Percentiles rank a stretch among this genome's conserved stretches.
phyloP scores from a whole-genome alignment of 75 land plant species.

The Cupressus sempervirens region DNA sequence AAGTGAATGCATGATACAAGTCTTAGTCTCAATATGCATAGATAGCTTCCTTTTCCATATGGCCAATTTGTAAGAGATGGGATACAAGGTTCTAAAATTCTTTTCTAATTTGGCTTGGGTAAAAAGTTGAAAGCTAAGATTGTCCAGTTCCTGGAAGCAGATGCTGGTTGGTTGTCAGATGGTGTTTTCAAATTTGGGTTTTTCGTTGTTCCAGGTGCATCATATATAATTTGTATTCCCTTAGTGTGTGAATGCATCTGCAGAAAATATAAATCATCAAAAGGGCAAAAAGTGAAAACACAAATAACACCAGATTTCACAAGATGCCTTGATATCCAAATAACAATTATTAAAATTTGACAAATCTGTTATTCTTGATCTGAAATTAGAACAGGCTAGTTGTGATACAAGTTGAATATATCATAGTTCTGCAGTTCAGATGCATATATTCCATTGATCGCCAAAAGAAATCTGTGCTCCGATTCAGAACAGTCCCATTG shows the following conservation, averaged over 20 bases:
- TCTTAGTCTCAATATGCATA: not conserved
- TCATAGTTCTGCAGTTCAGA: not conserved
- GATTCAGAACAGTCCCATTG: too few relatives aligned
- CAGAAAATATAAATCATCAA: not conserved
- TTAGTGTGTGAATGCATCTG: not conserved
- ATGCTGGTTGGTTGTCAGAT: not conserved
- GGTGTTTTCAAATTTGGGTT: not conserved
- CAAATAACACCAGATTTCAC: not conserved
- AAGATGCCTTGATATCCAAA: not conserved
- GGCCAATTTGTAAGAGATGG: not conserved
- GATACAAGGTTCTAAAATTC: not conserved
- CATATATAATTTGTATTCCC: not conserved
- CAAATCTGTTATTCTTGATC: not conserved
- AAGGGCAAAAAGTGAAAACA: not conserved
- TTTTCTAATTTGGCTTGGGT: not conserved
- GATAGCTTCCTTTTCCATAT: not conserved
- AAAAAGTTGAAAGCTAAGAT: not conserved
- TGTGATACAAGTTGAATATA: not conserved
- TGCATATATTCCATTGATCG: too few relatives aligned
- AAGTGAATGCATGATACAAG: not conserved
- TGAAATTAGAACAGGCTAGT: not conserved
- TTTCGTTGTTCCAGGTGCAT: not conserved
- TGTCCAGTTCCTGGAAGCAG: not conserved
- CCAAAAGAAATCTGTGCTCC: not conserved
- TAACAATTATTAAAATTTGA: not conserved